phyloP scores from a whole-genome alignment of 805 yeast genomes.

The Candida xiaguanensis region DNA sequence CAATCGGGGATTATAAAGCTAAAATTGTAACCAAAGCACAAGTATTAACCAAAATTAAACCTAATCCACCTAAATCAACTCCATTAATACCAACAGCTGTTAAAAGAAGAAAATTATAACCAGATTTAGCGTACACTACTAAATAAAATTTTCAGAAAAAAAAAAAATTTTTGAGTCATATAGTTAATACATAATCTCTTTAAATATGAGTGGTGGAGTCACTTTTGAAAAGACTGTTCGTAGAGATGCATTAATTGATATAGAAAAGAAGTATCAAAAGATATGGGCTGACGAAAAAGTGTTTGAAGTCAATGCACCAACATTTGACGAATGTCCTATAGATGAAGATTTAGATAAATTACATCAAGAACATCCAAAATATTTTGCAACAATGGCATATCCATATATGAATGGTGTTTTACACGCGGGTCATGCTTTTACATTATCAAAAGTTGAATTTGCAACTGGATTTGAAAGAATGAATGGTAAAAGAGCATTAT shows the following conservation, averaged over 20 bases:
- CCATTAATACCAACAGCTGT: conserved; percentile 7
- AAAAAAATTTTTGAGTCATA: conserved; percentile 7
- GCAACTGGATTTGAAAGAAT: conserved; percentile 92
- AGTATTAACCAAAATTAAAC: neutral
- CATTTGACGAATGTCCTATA: conserved; percentile 52
- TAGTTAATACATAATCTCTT: neutral
- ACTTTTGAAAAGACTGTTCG: conserved; percentile 71
- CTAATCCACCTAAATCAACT: neutral
- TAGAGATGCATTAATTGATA: conserved; percentile 87
- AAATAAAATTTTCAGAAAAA: neutral
- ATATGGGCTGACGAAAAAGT: conserved; percentile 83
- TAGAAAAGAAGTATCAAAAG: conserved; percentile 84
- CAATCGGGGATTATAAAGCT: neutral
- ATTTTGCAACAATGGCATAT: conserved; percentile 91
- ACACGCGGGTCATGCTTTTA: conserved; percentile 97
- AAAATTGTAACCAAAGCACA: conserved; percentile 1
- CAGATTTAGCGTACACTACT: neutral
- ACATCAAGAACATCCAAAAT: conserved; percentile 78
- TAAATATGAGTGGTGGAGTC: conserved; percentile 36
- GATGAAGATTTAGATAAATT: conserved; percentile 56
- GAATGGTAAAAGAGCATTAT: conserved; percentile 87
- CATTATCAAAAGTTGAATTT: conserved; percentile 90
- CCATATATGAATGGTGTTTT: conserved; percentile 99
- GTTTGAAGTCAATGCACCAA: conserved; percentile 88
- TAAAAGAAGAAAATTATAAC: conserved; percentile 5